Evolutionary conservation across 495 filamentous ascomycete genomes (phyloP), one percentile per base, ranked within the genome.

Genomic region (Neurospora sp.): DNA sequence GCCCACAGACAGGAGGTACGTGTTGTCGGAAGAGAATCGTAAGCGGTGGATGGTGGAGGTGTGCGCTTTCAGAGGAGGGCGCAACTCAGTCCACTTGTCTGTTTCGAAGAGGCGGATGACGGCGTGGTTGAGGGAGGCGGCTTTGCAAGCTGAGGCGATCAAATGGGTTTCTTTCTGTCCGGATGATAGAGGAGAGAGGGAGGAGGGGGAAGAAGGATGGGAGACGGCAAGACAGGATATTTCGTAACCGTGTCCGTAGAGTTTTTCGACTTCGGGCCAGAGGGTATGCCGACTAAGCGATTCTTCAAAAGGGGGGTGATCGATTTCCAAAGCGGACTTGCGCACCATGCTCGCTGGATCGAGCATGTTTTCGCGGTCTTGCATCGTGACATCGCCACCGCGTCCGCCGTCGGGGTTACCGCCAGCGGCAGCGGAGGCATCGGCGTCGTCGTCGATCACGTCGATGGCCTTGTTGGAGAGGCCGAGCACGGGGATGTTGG

Each of bases 171-270:
- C 90, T 9, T 62, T 62, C 3, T 27, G 4, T 10, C 4, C 48
- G 2, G 20, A 59, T 31, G 48, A 44, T 18, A 18, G 41, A 18
- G 41, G 11, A 14, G 41, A 48, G 42, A 1, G 42, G 18, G n/a
- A n/a, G n/a, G n/a, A n/a, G n/a, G n/a, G n/a, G n/a, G 5, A 16
- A 20, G 54, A 23, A 2, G 54, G 54, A 74, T 92, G 88, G 76
- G 89, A 93, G 9, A 90, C 88, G n/a, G 94, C 92, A 31, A 97
- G 89, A 11, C 93, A 90, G 27, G 94, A 96, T 48, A 99, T 96
- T 81, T 99, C 96, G 83, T 97, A 97, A n/a, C 96, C 96, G 82
- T 99, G 96, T 7, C 96, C 96, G 81, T 99, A 99, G 6, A 99
- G 88, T 82, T 99, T 99, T 79, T 98, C 96, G 48, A 88, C 89